Evolutionary conservation across 2,329 filamentous ascomycete species (phyloP), one percentile per base, ranked within the genome.

Genomic region (Alternaria sp.): DNA sequence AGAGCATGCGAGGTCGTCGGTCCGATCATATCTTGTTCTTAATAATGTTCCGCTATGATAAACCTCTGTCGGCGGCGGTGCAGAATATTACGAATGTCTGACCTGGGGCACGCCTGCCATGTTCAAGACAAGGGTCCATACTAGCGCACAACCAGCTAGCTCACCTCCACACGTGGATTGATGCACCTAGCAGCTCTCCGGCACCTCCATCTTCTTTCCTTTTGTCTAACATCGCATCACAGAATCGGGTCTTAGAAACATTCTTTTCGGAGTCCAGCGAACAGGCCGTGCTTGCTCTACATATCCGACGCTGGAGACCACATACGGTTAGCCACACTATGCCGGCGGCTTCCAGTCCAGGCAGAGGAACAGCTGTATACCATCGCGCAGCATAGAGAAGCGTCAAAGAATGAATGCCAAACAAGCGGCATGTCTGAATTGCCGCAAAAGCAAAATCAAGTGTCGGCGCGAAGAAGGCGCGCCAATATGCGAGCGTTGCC

Each of bases 391-490:
- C 25, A 45, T 46, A 43, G 23, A 54, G 43, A 23, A 4, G 15
- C 4, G 11, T 15, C n/a, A 36, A 62, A 61, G 61, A 50, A 73
- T 72, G 71, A 72, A 69, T 60, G 62, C 53, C 47, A 80, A 79
- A 63, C 77, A 80, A 62, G 86, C 88, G 10, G 88, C 88, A 44
- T 90, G 89, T 76, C 81, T 90, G 43, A 86, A 85, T 63, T 91
- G 89, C 73, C 85, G 89, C 60, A 84, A 85, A 68, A 90, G 88
- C 79, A 91, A 91, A 81, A 89, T 90, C 71, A 88, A 88, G 68
- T 91, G 89, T 57, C 63, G 67, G 19, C 70, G 71, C 40, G 67
- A 73, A 77, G 86, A 88, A 63, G 86, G 88, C 68, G 83, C 84
- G 45, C 77, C 82, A 19, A 83, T 82, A 45, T 91, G 89, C 75